phyloP scores from a whole-genome alignment of 331 rosid genomes.

The Rosa hybrid region DNA sequence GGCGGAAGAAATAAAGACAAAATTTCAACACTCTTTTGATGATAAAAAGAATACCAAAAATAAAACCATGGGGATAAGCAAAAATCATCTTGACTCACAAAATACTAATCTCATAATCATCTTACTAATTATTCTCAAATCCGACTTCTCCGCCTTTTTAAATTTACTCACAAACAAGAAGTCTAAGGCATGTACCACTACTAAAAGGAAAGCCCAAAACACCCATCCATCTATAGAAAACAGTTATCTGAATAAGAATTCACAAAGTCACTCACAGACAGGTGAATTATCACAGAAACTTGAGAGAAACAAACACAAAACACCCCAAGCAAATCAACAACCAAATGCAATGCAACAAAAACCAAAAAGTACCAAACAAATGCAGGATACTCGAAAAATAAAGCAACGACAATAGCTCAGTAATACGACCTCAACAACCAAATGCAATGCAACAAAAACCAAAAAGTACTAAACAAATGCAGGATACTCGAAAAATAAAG shows the following conservation, averaged over 20 bases:
- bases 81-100: not conserved
- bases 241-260: not conserved
- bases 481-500: not conserved
- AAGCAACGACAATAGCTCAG: conserved; percentile 55
- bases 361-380: not conserved
- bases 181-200: not conserved
- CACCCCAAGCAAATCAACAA: not conserved
- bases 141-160: not conserved
- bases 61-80: not conserved
- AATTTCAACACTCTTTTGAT: not conserved
- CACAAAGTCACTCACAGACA: conserved; percentile 3
- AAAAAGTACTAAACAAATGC: not conserved
- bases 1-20: not conserved
- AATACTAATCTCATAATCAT: not conserved
- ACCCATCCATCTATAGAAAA: not conserved
- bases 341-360: not conserved
- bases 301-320: not conserved
- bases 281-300: not conserved
- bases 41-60: not conserved
- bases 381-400: not conserved
- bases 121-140: not conserved
- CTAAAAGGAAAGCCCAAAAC: not conserved
- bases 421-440: conserved; percentile 39
- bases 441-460: not conserved
- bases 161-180: not conserved